Evolutionary conservation across 257 asterid species (phyloP), one percentile per base, ranked within the genome.

Genomic region (Haberlea rhodopensis): DNA sequence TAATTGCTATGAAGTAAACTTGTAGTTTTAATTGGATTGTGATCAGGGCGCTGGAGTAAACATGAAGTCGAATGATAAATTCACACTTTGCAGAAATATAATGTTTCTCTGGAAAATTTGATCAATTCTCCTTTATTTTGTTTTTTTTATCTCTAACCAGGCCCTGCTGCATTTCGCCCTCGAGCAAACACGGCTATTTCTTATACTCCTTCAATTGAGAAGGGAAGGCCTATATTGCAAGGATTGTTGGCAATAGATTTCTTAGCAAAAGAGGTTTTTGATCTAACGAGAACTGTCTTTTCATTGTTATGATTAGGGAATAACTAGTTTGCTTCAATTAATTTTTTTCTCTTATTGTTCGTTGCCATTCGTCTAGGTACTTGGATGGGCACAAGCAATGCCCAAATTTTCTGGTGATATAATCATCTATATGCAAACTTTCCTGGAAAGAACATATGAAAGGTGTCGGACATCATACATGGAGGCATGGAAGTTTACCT

Each of bases 301-400:
- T 16, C 43, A 54, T 29, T 63, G 46, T 52, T 23, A 65, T 32
- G 60, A 66, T 37, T 3, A 62, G 67, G 31, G 48, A 59, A n/a
- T 21, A 43, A 56, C 63, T 66, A 45, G 43, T 60, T 53, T 58
- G 11, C 22, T 66, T 63, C 34, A 34, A 54, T 25, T 63, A 46
- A 48, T 29, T 64, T 62, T 49, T 61, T 48, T 73, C 46, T 57
- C 27, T 8, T 37, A 3, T 3, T 37, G 18, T 11, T 11, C 48
- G 1, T 37, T 18, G 34, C 32, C 72, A 75, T 74, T 73, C 60
- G n/a, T 75, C 37, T 73, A 94, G 99, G 97, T 94, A 65, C 90
- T 94, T 79, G 92, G 96, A 23, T 94, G 99, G 99, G 97, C 96
- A 57, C 97, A 94, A 83, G 94, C 99, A 79, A 84, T 90, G 99